Base-by-base conservation (phyloP, 2,329 filamentous ascomycete genomes). In the Colletotrichum salicis region DNA sequence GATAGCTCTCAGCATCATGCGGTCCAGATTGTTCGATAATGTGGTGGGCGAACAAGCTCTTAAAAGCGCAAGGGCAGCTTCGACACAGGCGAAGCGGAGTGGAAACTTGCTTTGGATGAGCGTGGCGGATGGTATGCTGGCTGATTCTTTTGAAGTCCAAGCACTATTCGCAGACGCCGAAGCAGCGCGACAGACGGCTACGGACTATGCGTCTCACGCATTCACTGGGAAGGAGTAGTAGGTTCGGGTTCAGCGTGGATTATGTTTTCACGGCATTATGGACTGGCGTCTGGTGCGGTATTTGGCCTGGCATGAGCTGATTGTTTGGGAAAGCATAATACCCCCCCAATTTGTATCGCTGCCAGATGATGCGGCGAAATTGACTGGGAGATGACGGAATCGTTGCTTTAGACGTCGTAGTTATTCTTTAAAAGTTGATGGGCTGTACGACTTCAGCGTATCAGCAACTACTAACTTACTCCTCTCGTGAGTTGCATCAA, bases 1-100 rank as follows among this genome's bases (percentile, higher is more conserved):
- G 59, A 93, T 98, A 74, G 91, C 93, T 6, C 89, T 98, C 71
- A 95, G 91, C 75, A 91, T 96, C 74, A 97, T 98, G 93, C 92
- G 93, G 64, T 91, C 89, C 77, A 89, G 91, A 63, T 93, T 97
- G 77, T 98, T 95, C 80, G 91, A 92, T 57, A 92, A 93, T 71
- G 92, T 95, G 15, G 90, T 97, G 4, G 94, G 94, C 61, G 92
- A 93, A 70, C 93, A 95, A 80, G 92, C 93, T 0, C 86, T 94
- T 71, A 95, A 95, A 82, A 93, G 92, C 77, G 92, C 92, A 5
- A 87, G 88, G 74, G 93, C 93, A 0, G 92, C 91, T 29, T 87
- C 88, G 29, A 88, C 87, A 54, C 91, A 93, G 83, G 92, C 92
- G 5, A 88, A 89, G 74, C 89, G 89, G 78, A 92, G 91, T 75